phyloP scores from a whole-genome alignment of 2,329 filamentous ascomycete species.

The Penicillium aurantiogriseum region DNA sequence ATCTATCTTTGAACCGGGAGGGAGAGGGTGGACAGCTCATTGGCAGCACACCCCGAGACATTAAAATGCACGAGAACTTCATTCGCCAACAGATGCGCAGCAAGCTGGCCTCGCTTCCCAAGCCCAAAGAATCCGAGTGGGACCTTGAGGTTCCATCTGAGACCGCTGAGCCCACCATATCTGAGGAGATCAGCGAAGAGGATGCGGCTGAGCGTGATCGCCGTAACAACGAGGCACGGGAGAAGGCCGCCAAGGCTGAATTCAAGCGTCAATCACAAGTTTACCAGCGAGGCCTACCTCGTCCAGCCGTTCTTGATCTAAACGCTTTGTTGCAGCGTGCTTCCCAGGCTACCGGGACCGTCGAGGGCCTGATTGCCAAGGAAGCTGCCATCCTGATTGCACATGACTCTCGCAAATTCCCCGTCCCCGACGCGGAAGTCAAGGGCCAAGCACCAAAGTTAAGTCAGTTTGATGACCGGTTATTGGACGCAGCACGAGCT shows the following conservation, averaged over 20 bases:
- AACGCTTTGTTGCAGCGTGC: constrained; percentile 65
- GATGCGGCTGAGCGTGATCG: constrained; percentile 73
- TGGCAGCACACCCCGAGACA: constrained; percentile 72
- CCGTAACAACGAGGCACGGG: constrained; percentile 59
- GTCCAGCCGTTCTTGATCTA: constrained; percentile 71
- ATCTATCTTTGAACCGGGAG: constrained; percentile 75
- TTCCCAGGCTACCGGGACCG: constrained; percentile 59
- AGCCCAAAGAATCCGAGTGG: constrained; percentile 90
- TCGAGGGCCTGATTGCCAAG: constrained; percentile 67
- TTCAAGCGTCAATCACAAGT: constrained; percentile 83
- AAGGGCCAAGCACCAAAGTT: constrained; percentile 61
- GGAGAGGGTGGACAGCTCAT: constrained; percentile 64
- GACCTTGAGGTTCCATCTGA: constrained; percentile 87
- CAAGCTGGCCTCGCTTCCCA: constrained; percentile 74
- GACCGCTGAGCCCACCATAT: constrained; percentile 57
- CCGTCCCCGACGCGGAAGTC: constrained; percentile 65
- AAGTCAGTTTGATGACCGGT: constrained; percentile 66
- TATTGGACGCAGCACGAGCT: constrained; percentile 71
- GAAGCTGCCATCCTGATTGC: constrained; percentile 80
- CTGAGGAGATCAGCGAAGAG: constrained; percentile 58
- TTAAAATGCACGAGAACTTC: constrained; percentile 68
- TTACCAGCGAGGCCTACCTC: constrained; percentile 79
- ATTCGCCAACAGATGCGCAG: constrained; percentile 64
- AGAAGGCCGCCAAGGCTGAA: constrained; percentile 67
- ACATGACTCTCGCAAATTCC: constrained; percentile 74